Evolutionary conservation across 2,329 filamentous ascomycete species (phyloP).

Genomic region (Paraconiothyrium sp.): DNA sequence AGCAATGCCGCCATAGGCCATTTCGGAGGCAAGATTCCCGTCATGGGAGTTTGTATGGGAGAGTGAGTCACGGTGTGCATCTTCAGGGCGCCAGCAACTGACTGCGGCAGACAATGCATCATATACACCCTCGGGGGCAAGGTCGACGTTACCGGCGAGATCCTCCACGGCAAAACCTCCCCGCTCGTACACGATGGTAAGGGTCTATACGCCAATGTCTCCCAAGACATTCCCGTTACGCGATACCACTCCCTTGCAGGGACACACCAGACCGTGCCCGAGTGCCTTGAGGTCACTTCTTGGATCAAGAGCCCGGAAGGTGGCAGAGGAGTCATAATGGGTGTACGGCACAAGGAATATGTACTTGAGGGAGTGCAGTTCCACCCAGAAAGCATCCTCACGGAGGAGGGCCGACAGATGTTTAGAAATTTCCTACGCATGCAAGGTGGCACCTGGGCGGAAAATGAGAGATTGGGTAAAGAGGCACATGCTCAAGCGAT

Average conservation of each 20-base stretch:
- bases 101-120: slow-evolving; percentile 79
- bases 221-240: slow-evolving; percentile 85
- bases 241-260: slow-evolving; percentile 96
- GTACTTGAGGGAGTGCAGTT: slow-evolving; percentile 97
- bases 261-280: slow-evolving; percentile 85
- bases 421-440: slow-evolving; percentile 90
- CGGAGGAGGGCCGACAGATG: slow-evolving; percentile 87
- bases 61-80: slow-evolving; percentile 67
- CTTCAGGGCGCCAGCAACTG: slow-evolving; percentile 13
- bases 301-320: slow-evolving; percentile 83
- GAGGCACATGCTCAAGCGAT: slow-evolving; percentile 43
- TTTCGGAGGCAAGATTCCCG: slow-evolving; percentile 93
- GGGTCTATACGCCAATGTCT: slow-evolving; percentile 87
- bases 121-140: slow-evolving; percentile 92
- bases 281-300: slow-evolving; percentile 87
- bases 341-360: slow-evolving; percentile 90
- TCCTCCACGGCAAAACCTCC: slow-evolving; percentile 96
- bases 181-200: slow-evolving; percentile 87
- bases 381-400: slow-evolving; percentile 96
- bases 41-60: slow-evolving; percentile 99
- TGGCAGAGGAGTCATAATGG: slow-evolving; percentile 91
- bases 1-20: slow-evolving; percentile 90
- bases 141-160: slow-evolving; percentile 93
- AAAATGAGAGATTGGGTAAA: slow-evolving; percentile 69
- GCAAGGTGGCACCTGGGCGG: slow-evolving; percentile 90